Evolutionary conservation across 2,329 filamentous ascomycete genomes (phyloP).

Genomic region (Cordyceps pruinosa): DNA sequence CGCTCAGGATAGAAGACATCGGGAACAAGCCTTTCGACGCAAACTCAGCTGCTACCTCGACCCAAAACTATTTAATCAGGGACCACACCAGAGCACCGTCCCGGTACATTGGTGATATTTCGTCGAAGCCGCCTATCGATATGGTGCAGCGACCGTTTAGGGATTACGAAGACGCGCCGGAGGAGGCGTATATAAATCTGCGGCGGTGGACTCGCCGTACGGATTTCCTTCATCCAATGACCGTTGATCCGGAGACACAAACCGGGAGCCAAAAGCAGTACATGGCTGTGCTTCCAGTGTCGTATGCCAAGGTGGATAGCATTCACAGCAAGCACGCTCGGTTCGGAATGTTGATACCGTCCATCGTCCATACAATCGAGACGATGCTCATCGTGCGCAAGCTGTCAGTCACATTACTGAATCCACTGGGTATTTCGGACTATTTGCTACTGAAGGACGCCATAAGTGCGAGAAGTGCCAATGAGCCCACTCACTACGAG

Average conservation of each 20-base stretch:
- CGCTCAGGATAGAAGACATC: conserved; percentile 26
- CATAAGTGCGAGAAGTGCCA: conserved; percentile 58
- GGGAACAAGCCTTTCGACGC: conserved; percentile 23
- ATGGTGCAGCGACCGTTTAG: conserved; percentile 32
- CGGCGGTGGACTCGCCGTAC: conserved; percentile 45
- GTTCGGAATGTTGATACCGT: conserved; percentile 61
- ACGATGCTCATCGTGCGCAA: conserved; percentile 54
- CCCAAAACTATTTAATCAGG: conserved; percentile 33
- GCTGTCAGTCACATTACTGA: conserved; percentile 37
- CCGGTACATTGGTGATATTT: conserved; percentile 34
- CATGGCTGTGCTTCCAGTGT: conserved; percentile 36
- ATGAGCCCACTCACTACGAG: conserved; percentile 64
- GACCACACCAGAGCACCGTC: conserved; percentile 30
- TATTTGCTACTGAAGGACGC: conserved; percentile 56
- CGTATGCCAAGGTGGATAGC: conserved; percentile 43
- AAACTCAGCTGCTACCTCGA: conserved; percentile 16
- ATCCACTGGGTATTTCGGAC: conserved; percentile 43
- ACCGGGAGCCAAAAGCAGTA: conserved; percentile 35
- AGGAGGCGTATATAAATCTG: conserved; percentile 44
- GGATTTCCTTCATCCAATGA: conserved; percentile 49
- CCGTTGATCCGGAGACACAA: conserved; percentile 7
- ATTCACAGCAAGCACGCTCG: conserved; percentile 38
- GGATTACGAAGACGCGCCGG: conserved; percentile 33
- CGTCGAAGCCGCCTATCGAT: conserved; percentile 36
- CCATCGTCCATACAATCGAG: conserved; percentile 64